A percentile compares a stretch with the other conserved stretches of the same genome.
Conservation (phyloP, 208 protist species). For the Acanthamoeba castellanii region DNA sequence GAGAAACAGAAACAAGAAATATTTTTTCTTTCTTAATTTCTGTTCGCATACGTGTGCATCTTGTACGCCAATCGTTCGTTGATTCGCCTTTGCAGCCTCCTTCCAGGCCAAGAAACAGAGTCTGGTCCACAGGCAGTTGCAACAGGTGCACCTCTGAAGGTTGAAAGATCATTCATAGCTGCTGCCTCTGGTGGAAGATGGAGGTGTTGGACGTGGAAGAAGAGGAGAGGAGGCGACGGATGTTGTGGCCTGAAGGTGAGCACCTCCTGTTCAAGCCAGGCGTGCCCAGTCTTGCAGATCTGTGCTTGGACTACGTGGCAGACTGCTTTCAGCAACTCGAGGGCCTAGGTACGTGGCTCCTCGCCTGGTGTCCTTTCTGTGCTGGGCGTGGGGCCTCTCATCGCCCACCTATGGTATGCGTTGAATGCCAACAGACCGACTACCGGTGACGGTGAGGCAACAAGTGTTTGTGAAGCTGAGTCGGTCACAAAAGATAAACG, state of each 20-base stretch:
- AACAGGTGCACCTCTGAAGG: no score
- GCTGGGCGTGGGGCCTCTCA: no score
- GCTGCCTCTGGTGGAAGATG: background rate
- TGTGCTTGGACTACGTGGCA: conserved; percentile 60
- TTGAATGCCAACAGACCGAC: background rate
- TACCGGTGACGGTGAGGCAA: conserved; percentile 34
- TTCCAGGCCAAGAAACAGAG: no score
- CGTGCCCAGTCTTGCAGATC: conserved; percentile 29
- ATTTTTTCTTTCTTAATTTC: no score
- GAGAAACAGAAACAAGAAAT: no score
- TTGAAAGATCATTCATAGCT: no score
- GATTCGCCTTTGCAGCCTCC: no score
- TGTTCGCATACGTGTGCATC: no score
- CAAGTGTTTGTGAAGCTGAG: conserved; percentile 49
- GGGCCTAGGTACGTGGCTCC: background rate
- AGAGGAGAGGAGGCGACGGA: background rate
- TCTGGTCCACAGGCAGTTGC: no score
- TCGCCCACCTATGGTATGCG: no score
- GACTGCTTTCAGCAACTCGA: conserved; percentile 54
- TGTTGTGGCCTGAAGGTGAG: conserved; percentile 16
- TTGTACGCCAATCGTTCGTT: no score
- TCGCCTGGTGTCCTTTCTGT: no score
- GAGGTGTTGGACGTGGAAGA: background rate
- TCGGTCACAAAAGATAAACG: conserved; percentile 54
- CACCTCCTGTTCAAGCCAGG: background rate